Conservation (phyloP, 2,329 filamentous ascomycete species). For the Metarhizium brunneum region DNA sequence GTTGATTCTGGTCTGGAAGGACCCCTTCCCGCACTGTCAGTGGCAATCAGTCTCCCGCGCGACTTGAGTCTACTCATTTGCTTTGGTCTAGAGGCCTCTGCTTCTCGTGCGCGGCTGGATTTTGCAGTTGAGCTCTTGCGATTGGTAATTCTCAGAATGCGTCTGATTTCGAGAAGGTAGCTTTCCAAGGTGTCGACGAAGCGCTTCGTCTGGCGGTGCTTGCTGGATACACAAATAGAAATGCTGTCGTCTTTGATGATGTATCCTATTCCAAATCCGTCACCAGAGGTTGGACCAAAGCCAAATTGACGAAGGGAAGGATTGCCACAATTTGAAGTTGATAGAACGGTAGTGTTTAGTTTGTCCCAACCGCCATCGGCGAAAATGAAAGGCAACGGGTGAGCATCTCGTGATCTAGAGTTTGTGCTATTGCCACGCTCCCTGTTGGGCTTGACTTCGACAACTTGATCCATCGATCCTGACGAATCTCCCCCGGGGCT, state of each 20-base stretch:
- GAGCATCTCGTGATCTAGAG: constrained; percentile 35
- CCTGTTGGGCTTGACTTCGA: constrained; percentile 27
- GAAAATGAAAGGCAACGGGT: constrained; percentile 68
- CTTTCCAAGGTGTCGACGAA: constrained; percentile 84
- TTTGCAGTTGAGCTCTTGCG: constrained; percentile 32
- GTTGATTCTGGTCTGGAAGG: constrained; percentile 35
- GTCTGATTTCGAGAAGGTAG: constrained; percentile 84
- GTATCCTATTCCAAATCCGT: constrained; percentile 96
- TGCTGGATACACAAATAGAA: constrained; percentile 84
- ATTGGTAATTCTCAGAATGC: constrained; percentile 64
- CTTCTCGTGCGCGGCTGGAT: constrained; percentile 44
- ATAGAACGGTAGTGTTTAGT: constrained; percentile 87
- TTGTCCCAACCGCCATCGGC: constrained; percentile 88
- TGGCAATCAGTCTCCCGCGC: constrained; percentile 61
- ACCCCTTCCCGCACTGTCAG: constrained; percentile 35
- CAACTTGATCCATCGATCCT: constrained; percentile 21
- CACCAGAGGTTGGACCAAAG: constrained; percentile 86
- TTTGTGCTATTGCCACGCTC: constrained; percentile 46
- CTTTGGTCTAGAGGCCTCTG: constrained; percentile 32
- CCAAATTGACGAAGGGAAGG: constrained; percentile 91
- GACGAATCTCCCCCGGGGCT: constrained; percentile 46
- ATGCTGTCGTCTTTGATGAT: constrained; percentile 81
- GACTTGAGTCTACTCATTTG: constrained; percentile 50
- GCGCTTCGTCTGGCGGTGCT: constrained; percentile 85
- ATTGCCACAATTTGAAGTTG: constrained; percentile 98